Base-by-base conservation (phyloP, 2,329 filamentous ascomycete species). In the Fusarium hainanense region DNA sequence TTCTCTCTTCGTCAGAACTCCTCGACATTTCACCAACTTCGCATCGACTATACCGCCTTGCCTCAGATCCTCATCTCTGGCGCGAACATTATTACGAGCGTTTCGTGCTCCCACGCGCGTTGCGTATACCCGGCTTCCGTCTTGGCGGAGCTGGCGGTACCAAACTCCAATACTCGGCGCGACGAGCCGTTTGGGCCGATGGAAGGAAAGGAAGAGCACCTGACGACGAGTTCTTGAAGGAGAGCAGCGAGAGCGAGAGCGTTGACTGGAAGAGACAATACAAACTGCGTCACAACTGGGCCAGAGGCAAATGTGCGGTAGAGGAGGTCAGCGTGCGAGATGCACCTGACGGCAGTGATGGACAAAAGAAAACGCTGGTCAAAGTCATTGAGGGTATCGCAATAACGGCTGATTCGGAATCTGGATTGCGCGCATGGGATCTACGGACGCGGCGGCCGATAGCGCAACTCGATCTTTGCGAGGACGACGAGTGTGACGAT, bases 261-360 rank as follows among this genome's bases (percentile, higher is more conserved):
- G 84, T 91, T 23, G 88, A 96, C 76, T 98, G 94, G 94, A 97
- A 97, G 82, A 87, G 88, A 66, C 92, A 96, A 74, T 98, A 97
- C 80, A 93, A 91, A 75, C 84, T 98, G 51, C 87, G 93, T 47
- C 92, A 97, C 77, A 98, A 98, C 80, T 98, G 96, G 96, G 88
- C 92, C 2, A 88, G 86, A 66, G 96, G 95, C 1, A 90, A 88
- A 71, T 97, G 93, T 74, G 91, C 88, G 40, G 89, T 97, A 14
- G 90, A 92, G 37, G 92, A 97, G 78, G 87, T 98, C 30, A 85
- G 89, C 46, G 86, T 93, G 25, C 74, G 74, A 41, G 74, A 76
- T 41, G 54, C 63, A 12, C 82, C 85, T 55, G 82, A 68, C 59
- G 75, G 32, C 48, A 61, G 20, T n/a, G 65, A 49, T 42, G 65